Conservation (phyloP, 192 early-diverging fungal genomes). For the Chytriomyces sp. region DNA sequence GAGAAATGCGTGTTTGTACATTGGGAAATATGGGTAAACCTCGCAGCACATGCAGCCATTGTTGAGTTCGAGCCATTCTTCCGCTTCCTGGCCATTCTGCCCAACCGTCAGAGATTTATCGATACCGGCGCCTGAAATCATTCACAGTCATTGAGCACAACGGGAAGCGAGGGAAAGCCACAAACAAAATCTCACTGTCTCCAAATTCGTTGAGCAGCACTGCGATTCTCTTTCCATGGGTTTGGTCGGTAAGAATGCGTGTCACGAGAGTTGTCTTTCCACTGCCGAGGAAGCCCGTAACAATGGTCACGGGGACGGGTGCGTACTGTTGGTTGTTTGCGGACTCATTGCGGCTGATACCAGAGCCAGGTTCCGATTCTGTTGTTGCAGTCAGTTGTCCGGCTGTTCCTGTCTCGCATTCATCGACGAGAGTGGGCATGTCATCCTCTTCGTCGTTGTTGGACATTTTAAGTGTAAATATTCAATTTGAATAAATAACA, state of each 20-base stretch:
- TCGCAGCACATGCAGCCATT: constrained; percentile 99
- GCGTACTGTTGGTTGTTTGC: not conserved
- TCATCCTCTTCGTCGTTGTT: no score
- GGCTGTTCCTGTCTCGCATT: no score
- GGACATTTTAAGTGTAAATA: no score
- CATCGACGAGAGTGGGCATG: no score
- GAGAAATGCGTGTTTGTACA: not conserved
- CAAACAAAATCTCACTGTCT: constrained; percentile 60
- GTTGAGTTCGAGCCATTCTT: constrained; percentile 96
- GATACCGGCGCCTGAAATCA: constrained; percentile 75
- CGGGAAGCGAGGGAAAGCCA: not conserved
- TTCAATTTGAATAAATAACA: no score
- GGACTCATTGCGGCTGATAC: no score
- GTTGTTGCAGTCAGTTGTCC: no score
- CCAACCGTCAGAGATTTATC: constrained; percentile 89
- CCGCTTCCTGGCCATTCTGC: constrained; percentile 79
- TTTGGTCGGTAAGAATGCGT: constrained; percentile 48
- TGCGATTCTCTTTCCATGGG: constrained; percentile 94
- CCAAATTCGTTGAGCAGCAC: constrained; percentile 99
- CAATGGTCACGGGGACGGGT: constrained; percentile 64
- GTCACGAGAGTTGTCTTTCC: constrained; percentile 96
- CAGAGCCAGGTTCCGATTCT: no score
- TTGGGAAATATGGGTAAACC: constrained; percentile 41
- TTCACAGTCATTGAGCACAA: not conserved
- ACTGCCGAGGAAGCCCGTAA: constrained; percentile 68